Base-by-base conservation (phyloP, 805 yeast species). In the Tetrapisispora namnaoensis region DNA sequence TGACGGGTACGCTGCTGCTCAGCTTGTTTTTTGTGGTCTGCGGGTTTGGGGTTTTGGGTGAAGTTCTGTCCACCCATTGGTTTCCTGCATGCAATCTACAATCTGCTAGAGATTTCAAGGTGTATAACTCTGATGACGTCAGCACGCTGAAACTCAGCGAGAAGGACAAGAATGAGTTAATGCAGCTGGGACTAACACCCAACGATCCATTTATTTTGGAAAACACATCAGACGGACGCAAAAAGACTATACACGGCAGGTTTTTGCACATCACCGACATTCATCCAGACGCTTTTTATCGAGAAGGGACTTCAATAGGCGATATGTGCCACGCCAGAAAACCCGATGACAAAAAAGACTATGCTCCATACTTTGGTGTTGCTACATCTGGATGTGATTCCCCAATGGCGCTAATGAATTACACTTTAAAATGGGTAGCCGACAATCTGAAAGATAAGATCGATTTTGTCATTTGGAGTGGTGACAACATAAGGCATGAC, bases 381-480 rank as follows among this genome's bases (percentile, higher is more conserved):
- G 86, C 95, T 3, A 68, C 79, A 58, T 63, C 75, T 30, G 91
- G 91, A 2, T 87, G 95, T 59, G 96, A 87, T 62, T 70, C 88
- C 1, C 88, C 95, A 2, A 63, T 79, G 61, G 65, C 67, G 1
- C 64, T 87, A 44, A 78, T 83, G 65, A 70, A 79, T 10, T 72
- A 72, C 17, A 86, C 95, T 0, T 66, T 87, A 48, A 62, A 73
- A 30, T 87, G 95, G 93, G 69, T 87, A 2, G 64, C 72, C 20
- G 70, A 71, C 13, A 80, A 86, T 51, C 63, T 87, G 51, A 77
- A 72, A 51, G 93, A 85, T 63, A 80, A 86, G 54, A 80, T 87
- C 44, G 96, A 87, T 63, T 87, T 87, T 65, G 82, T 87, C 13
- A 76, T 87, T 14, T 87, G 95, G 95, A 86, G 95, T 0, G 96